Conservation (phyloP, 2,329 filamentous ascomycete genomes). For the Tolypocladium endophyticum region DNA sequence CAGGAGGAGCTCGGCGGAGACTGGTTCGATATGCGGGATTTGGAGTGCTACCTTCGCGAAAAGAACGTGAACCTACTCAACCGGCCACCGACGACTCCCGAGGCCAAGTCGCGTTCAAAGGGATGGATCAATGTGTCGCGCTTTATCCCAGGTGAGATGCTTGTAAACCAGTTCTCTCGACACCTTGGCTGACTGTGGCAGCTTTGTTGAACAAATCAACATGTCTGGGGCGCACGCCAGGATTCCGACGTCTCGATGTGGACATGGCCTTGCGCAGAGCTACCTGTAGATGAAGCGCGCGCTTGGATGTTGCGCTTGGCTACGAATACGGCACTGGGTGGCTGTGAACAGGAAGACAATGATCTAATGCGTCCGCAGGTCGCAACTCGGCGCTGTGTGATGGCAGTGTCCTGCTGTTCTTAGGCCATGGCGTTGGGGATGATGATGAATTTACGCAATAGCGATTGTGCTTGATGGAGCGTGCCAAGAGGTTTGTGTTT, state of each 20-base stretch:
- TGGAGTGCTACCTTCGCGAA: slow-evolving; percentile 6
- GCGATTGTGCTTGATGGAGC: not conserved
- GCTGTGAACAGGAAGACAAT: not conserved
- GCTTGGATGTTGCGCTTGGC: not conserved
- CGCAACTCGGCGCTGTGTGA: not conserved
- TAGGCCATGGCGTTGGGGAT: not conserved
- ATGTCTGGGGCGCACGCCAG: slow-evolving; percentile 6
- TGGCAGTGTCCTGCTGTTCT: not conserved
- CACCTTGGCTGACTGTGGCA: not conserved
- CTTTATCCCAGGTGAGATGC: not conserved
- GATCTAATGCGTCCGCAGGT: not conserved
- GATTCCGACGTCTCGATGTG: slow-evolving; percentile 6
- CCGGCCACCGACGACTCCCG: not conserved
- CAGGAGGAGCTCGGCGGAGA: slow-evolving; percentile 6
- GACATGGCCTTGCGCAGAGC: slow-evolving; percentile 1
- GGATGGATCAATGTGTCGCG: not conserved
- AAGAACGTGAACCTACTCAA: slow-evolving; percentile 1
- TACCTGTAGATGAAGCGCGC: not conserved
- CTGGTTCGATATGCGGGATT: slow-evolving; percentile 10
- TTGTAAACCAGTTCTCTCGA: not conserved
- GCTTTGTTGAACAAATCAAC: slow-evolving; percentile 4
- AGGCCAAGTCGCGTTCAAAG: not conserved
- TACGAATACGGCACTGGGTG: not conserved
- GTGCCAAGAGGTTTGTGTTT: not conserved
- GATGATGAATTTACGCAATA: too few relatives aligned